Percentiles rank a stretch among this genome's conserved stretches.
phyloP scores from a whole-genome alignment of 2,329 filamentous ascomycete genomes.

The Fulvia fulva region DNA sequence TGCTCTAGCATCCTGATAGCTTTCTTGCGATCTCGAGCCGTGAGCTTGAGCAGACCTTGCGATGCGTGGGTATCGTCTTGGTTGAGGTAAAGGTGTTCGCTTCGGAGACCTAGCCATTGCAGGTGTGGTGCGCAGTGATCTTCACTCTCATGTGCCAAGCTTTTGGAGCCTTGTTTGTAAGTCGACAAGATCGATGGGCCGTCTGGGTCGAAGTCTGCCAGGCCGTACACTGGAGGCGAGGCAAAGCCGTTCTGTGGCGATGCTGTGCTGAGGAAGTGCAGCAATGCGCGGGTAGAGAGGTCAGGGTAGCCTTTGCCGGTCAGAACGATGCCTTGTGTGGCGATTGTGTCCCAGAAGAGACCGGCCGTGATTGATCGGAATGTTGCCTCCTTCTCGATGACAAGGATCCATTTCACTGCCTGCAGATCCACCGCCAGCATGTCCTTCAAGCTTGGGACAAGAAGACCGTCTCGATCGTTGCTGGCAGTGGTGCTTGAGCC shows the following conservation, averaged over 20 bases:
- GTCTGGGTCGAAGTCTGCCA: constrained; percentile 75
- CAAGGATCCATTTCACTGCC: constrained; percentile 59
- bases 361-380: constrained; percentile 64
- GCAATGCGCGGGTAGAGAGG: constrained; percentile 62
- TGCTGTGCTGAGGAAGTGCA: constrained; percentile 51
- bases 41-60: constrained; percentile 50
- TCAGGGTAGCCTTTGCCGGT: constrained; percentile 84
- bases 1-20: constrained; percentile 51
- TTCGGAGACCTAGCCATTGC: constrained; percentile 62
- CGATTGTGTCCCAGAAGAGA: constrained; percentile 50
- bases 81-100: constrained; percentile 29
- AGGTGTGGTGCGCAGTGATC: constrained; percentile 50
- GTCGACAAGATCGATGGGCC: constrained; percentile 69
- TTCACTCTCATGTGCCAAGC: constrained; percentile 56
- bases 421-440: constrained; percentile 51
- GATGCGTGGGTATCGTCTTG: constrained; percentile 24
- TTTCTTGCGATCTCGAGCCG: constrained; percentile 54
- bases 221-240: constrained; percentile 52
- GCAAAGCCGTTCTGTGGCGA: constrained; percentile 43
- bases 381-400: constrained; percentile 81
- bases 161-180: constrained; percentile 67
- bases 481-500: constrained; percentile 41
- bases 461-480: constrained; percentile 50
- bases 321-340: constrained; percentile 60
- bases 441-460: constrained; percentile 55